Evolutionary conservation across 495 filamentous ascomycete species (phyloP), one percentile per base, ranked within the genome.

Genomic region (Trichoderma virens): DNA sequence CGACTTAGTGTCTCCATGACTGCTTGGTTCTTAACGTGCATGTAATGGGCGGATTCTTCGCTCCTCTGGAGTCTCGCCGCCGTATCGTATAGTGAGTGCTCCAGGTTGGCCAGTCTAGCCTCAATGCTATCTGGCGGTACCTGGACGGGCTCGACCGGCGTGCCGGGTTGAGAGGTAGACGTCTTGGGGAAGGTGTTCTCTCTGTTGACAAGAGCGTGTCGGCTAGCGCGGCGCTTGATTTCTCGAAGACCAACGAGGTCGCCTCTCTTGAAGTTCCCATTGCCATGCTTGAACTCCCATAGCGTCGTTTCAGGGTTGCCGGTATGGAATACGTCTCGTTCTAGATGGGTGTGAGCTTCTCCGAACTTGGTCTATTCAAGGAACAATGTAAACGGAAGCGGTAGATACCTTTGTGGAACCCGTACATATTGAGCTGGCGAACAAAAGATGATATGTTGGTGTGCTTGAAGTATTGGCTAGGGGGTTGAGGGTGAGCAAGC

Each of bases 361-460:
- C 41, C 38, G 16, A 18, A 34, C 7, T 31, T 20, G 13, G 18
- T n/a, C 8, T n/a, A 8, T 47, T 23, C n/a, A 23, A 47, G 16
- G 4, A n/a, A 43, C 3, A 20, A 47, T n/a, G 43, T 23, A 8
- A 25, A 23, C 43, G 1, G 18, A 18, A 38, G 31, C 23, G 28
- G 41, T 60, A 47, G 41, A 60, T 80, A 94, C 94, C 94, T 92
- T 98, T 98, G 76, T 98, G 94, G 79, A 98, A 98, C 2, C 94
- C 94, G 70, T 98, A 98, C 94, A 98, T 98, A 73, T 98, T 98
- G 62, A 98, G 80, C 76, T 98, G 94, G 60, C 94, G 86, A 39
- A 98, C 94, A 72, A 98, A 98, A 11, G 94, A 98, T 5, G 94
- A 97, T 63, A 98, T 95, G 72, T 98, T 98, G 65, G 94, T 98